Percentiles rank a stretch among this genome's conserved stretches.
Evolutionary conservation across 768 basidiomycete species (phyloP).

Genomic region (Sarcodon sp.): DNA sequence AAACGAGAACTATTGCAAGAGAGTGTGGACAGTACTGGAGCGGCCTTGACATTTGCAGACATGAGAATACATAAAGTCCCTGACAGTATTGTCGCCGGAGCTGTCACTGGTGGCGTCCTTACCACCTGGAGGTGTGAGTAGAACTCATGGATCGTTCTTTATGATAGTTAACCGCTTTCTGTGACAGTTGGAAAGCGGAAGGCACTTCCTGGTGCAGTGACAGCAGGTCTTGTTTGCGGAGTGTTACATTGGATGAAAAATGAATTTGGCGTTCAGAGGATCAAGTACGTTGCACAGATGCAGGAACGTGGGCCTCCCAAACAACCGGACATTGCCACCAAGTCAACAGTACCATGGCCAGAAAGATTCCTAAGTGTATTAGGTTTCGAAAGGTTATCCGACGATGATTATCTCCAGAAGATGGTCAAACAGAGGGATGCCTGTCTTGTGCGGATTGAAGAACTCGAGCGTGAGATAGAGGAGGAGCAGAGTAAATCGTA

Average conservation of each 20-base stretch:
- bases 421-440: conserved; percentile 43
- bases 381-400: conserved; percentile 45
- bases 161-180: conserved; percentile 1
- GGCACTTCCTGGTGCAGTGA: conserved; percentile 41
- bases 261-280: conserved; percentile 45
- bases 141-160: background rate
- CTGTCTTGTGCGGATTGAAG: conserved; percentile 42
- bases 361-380: conserved; percentile 31
- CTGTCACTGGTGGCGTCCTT: conserved; percentile 46
- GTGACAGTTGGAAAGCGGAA: conserved; percentile 39
- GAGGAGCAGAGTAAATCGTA: background rate
- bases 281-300: conserved; percentile 30
- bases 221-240: conserved; percentile 44
- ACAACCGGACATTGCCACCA: background rate
- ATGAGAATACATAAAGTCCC: conserved; percentile 47
- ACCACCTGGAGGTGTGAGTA: conserved; percentile 49
- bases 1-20: conserved; percentile 19
- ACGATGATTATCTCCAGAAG: conserved; percentile 58
- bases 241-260: conserved; percentile 61
- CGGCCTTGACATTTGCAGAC: conserved; percentile 30
- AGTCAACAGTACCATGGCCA: conserved; percentile 13
- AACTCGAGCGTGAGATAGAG: conserved; percentile 30
- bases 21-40: conserved; percentile 5
- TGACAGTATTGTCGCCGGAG: conserved; percentile 67
- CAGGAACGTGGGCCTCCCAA: background rate